Base-by-base conservation (phyloP, 192 early-diverging fungal species). In the Polychytrium aggregatum region DNA sequence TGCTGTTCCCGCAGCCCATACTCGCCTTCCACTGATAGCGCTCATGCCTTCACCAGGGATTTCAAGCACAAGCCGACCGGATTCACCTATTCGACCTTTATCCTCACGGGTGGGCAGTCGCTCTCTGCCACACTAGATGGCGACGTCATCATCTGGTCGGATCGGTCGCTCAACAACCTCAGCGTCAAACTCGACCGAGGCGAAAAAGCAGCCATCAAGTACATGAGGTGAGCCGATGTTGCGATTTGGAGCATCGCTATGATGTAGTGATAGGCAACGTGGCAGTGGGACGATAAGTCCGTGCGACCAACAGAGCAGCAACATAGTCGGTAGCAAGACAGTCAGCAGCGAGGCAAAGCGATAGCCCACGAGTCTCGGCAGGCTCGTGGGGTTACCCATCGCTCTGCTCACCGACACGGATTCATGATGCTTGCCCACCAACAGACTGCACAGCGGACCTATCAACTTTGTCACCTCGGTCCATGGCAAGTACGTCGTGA, bases 141-240 rank as follows among this genome's bases (percentile, higher is more conserved):
- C 7, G 73, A 76, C 43, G 53, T 78, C 3, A 46, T 78, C 26
- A 31, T 74, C 4, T 78, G 70, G 70, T 56, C 49, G 4, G 52
- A 72, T 35, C 56, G 63, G 14, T 59, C 55, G 20, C 44, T 78
- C 10, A 63, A 64, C 41, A 76, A 78, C 44, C 31, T 78, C 2
- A 67, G 54, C 36, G 52, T 59, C 10, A 70, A 54, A 33, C 44
- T 78, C 26, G 63, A 62, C 20, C 57, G 38, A 21, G 76, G 76
- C 2, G 35, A 64, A 34, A 79, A 67, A 37, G 64, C 73, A 0
- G 66, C 66, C 14, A 53, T 71, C 29, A 78, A 78, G 48, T 62
- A 63, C 30, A 62, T 78, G 57, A 64, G 56, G 72, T 69, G 43
- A 20, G 42, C 37, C 37, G n/a, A 44, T 25, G n/a, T 30, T 13